A percentile compares a stretch with the other conserved stretches of the same genome.
Conservation (phyloP, 768 basidiomycete species). For the Kwoniella heveanensis region DNA sequence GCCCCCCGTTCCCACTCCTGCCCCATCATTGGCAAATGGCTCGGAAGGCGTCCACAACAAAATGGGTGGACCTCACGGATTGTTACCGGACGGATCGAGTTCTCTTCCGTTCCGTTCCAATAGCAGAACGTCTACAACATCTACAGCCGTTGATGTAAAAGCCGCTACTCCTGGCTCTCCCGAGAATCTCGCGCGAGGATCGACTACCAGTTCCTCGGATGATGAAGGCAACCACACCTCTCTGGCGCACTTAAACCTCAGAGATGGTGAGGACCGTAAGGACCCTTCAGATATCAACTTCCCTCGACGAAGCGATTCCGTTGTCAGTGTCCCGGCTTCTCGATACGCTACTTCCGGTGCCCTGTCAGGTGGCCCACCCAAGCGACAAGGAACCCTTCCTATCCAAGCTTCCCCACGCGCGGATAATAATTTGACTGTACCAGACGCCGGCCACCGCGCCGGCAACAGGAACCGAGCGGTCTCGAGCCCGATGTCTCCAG, state of each 20-base stretch:
- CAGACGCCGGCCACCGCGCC: neutral
- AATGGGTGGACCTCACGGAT: slow-evolving; percentile 38
- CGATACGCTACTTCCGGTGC: slow-evolving; percentile 33
- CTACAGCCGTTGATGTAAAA: slow-evolving; percentile 34
- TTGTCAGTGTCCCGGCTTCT: slow-evolving; percentile 62
- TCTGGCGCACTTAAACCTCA: slow-evolving; percentile 6
- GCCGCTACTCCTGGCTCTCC: slow-evolving; percentile 10
- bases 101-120: slow-evolving; percentile 45
- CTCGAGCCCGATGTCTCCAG: slow-evolving; percentile 18
- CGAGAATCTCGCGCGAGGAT: slow-evolving; percentile 2
- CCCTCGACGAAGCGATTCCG: slow-evolving; percentile 74
- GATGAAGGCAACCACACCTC: neutral
- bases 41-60: slow-evolving; percentile 26
- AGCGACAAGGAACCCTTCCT: slow-evolving; percentile 36
- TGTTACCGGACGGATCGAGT: slow-evolving; percentile 46
- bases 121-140: slow-evolving; percentile 27
- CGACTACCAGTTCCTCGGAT: slow-evolving; percentile 12
- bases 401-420: slow-evolving; percentile 11
- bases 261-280: slow-evolving; percentile 22
- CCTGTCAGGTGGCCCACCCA: slow-evolving; percentile 8
- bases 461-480: slow-evolving; percentile 24
- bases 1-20: slow-evolving; percentile 51
- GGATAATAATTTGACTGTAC: slow-evolving; percentile 2
- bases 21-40: slow-evolving; percentile 41
- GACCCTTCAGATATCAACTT: slow-evolving; percentile 71